Conservation (phyloP, 2,329 filamentous ascomycete species). For the Karstenula rhodostoma region DNA sequence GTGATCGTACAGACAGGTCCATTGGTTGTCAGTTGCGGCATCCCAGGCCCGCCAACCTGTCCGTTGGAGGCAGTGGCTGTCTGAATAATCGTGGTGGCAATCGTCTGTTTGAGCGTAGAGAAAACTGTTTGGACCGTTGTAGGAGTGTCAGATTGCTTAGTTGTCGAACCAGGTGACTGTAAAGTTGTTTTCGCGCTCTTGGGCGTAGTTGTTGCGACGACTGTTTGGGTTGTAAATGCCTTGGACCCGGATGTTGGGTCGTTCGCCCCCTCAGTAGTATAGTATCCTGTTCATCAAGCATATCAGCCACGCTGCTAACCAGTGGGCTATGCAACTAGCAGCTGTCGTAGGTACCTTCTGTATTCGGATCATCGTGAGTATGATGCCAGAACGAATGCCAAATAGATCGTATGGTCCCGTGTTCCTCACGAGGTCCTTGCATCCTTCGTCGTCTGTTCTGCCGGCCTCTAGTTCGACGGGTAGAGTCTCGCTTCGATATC, state of each 20-base stretch:
- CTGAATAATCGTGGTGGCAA: neutral
- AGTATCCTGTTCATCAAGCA: neutral
- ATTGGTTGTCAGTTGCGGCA: neutral
- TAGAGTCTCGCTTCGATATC: conserved; percentile 13
- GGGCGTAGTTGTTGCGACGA: neutral
- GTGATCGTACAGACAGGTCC: neutral
- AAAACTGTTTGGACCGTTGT: neutral
- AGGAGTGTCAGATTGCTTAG: neutral
- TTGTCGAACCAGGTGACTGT: neutral
- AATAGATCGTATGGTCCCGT: conserved; percentile 6
- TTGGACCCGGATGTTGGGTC: neutral
- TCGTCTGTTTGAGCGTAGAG: conserved; percentile 2
- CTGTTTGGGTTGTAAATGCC: neutral
- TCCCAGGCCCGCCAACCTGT: neutral
- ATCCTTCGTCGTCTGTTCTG: neutral
- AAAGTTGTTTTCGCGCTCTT: neutral
- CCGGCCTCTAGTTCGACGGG: neutral
- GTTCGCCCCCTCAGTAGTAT: neutral
- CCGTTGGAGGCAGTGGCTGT: neutral
- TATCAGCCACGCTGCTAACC: neutral
- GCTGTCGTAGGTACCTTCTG: neutral
- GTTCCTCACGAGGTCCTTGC: neutral
- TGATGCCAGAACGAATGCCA: conserved; percentile 12
- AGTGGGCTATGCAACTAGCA: neutral
- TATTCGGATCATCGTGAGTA: conserved; percentile 1